These are phyloP conservation scores for Cenchrus americanus DNA, from an alignment of 176 grass and related monocot genomes.

Conservation along the genomic window DNA sequence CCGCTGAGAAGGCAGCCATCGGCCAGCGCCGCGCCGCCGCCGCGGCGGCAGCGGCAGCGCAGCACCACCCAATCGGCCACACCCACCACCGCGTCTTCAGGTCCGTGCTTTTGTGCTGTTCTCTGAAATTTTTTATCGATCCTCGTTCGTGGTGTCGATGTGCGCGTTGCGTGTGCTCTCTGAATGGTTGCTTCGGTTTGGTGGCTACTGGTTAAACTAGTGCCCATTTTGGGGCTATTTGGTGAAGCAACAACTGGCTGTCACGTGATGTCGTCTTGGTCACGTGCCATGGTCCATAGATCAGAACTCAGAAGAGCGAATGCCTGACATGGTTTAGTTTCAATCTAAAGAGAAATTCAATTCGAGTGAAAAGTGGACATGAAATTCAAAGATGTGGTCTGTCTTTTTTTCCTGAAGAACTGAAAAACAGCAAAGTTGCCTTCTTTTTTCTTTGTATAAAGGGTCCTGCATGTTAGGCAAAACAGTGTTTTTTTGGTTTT, in stretches of 20 bases:
- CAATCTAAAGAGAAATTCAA: background rate
- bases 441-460: background rate
- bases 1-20: constrained; percentile 56
- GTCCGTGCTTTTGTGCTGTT: constrained; percentile 29
- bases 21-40: constrained; percentile 65
- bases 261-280: constrained; percentile 41
- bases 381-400: background rate
- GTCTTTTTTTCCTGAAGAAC: background rate
- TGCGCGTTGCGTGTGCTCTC: constrained; percentile 23
- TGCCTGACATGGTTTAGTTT: constrained; percentile 20
- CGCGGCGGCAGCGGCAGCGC: constrained; percentile 32
- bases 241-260: constrained; percentile 18
- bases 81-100: constrained; percentile 55
- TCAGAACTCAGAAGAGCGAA: background rate
- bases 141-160: background rate
- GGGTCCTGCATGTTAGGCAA: background rate
- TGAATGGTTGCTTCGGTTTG: constrained; percentile 14
- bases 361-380: constrained; percentile 20
- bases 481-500: constrained; percentile 27
- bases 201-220: constrained; percentile 16
- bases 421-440: background rate
- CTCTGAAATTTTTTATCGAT: background rate
- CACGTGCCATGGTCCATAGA: constrained; percentile 24
- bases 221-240: background rate
- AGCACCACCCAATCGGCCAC: constrained; percentile 42